Percentiles rank a stretch among this genome's conserved stretches.
These are phyloP conservation scores for Amborella trichopoda DNA, from an alignment of 164 flowering plant genomes.

Conservation along the genomic window DNA sequence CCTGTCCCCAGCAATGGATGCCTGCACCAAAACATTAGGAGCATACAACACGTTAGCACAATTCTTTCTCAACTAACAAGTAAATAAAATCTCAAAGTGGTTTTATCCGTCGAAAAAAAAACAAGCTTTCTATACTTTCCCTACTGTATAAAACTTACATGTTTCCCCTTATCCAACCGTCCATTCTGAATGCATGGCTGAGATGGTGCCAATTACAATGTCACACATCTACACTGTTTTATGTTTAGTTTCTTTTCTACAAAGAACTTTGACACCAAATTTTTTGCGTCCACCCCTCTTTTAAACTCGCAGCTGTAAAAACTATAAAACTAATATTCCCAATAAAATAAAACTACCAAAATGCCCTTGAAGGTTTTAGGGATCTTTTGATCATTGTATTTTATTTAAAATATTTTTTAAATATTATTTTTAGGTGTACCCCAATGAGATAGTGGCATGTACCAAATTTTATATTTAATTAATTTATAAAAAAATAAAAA, in stretches of 20 bases:
- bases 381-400: background rate
- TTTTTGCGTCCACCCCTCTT: too few relatives aligned
- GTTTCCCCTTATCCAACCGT: background rate
- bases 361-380: too few relatives aligned
- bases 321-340: too few relatives aligned
- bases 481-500: background rate
- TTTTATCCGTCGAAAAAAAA: background rate
- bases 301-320: too few relatives aligned
- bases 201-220: background rate
- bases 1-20: constrained; percentile 7
- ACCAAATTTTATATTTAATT: background rate
- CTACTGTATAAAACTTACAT: background rate
- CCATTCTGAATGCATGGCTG: too few relatives aligned
- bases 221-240: too few relatives aligned
- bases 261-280: too few relatives aligned
- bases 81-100: background rate
- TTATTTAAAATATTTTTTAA: too few relatives aligned
- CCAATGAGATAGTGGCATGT: too few relatives aligned
- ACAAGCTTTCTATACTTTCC: background rate
- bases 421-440: too few relatives aligned
- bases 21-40: constrained; percentile 3
- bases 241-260: too few relatives aligned
- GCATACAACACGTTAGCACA: background rate
- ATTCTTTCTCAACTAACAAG: background rate
- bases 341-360: too few relatives aligned